These are phyloP conservation scores for Penicillium herquei DNA, from an alignment of 495 filamentous ascomycete species.

Conservation along the genomic window DNA sequence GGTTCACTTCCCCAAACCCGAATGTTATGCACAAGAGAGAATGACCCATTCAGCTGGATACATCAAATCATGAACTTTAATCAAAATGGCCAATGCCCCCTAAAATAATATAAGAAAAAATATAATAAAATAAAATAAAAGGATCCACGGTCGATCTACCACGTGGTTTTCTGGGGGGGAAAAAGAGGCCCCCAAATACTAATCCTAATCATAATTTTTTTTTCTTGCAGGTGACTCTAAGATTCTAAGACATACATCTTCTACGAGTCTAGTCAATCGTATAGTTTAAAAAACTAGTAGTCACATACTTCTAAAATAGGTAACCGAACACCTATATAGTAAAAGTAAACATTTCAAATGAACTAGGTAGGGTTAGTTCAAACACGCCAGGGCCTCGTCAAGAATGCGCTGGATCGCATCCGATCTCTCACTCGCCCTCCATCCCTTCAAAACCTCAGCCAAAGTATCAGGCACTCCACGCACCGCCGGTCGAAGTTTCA, in stretches of 20 bases:
- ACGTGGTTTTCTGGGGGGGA: conserved; percentile 17
- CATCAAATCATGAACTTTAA: neutral
- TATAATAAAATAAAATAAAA: conserved; percentile 4
- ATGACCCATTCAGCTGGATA: neutral
- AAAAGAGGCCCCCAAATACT: neutral
- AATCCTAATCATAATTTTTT: too few species aligned
- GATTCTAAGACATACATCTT: neutral
- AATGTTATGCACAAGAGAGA: too few species aligned
- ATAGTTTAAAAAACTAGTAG: too few species aligned
- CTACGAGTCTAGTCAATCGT: too few species aligned
- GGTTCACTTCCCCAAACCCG: too few species aligned
- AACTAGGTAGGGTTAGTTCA: too few species aligned
- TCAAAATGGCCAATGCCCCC: neutral
- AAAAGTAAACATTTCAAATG: too few species aligned
- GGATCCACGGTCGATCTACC: conserved; percentile 22
- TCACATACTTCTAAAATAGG: too few species aligned
- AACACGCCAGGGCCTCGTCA: conserved; percentile 33
- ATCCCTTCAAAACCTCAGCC: conserved; percentile 23
- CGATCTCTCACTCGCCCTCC: conserved; percentile 40
- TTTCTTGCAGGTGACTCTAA: neutral
- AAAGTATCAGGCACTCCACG: conserved; percentile 26
- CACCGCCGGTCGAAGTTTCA: conserved; percentile 27
- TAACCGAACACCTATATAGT: too few species aligned
- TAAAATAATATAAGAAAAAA: neutral
- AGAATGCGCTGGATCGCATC: conserved; percentile 36